Percentiles rank a stretch among this genome's conserved stretches.
These are phyloP conservation scores for Monotropa hypopitys DNA, from an alignment of 179 eudicot species.

Conservation along the genomic window DNA sequence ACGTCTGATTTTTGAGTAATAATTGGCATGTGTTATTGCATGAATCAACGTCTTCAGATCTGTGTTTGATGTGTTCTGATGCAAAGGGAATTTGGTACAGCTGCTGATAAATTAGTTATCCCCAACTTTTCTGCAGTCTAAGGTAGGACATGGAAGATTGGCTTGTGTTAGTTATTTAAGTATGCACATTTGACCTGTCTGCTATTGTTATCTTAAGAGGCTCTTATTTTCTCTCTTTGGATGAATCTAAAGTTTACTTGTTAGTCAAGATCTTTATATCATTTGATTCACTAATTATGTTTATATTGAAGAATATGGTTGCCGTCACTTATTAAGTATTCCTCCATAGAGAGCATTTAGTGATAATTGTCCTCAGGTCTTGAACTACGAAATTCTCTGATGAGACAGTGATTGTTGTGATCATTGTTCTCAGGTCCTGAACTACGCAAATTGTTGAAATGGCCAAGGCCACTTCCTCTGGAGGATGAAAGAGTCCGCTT, in stretches of 20 bases:
- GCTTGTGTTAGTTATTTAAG: background rate
- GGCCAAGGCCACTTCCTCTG: constrained; percentile 76
- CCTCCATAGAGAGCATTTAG: background rate
- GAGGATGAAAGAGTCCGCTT: constrained; percentile 75
- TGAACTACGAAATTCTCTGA: background rate
- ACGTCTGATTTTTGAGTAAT: background rate
- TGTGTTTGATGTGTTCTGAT: too few species aligned
- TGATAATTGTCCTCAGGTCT: background rate
- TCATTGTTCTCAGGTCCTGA: constrained; percentile 44
- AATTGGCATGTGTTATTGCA: background rate
- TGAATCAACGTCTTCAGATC: constrained; percentile 2
- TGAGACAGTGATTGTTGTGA: background rate
- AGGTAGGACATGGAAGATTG: background rate
- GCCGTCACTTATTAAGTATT: background rate
- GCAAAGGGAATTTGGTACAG: background rate
- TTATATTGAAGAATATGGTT: background rate
- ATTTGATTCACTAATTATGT: background rate
- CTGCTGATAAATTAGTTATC: background rate
- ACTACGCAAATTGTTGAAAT: constrained; percentile 47
- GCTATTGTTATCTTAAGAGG: background rate
- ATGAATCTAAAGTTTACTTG: constrained; percentile 1
- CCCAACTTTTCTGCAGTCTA: background rate
- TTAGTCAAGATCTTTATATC: background rate
- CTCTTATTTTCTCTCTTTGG: too few species aligned
- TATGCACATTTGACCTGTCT: background rate